phyloP scores from a whole-genome alignment of 257 asterid genomes.

The Solanum medicagineum region DNA sequence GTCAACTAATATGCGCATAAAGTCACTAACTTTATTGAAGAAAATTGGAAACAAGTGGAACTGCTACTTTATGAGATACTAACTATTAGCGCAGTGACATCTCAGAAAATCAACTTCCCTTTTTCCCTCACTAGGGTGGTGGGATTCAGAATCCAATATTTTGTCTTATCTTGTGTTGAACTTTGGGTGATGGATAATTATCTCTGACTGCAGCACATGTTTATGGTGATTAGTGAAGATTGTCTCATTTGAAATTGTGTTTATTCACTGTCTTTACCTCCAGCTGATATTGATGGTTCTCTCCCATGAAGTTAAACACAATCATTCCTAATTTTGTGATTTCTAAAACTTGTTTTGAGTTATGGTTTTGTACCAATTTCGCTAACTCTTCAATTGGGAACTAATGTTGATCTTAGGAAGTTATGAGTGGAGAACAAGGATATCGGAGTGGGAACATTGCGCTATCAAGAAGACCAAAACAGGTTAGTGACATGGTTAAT shows the following conservation, averaged over 20 bases:
- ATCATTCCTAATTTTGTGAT: background rate
- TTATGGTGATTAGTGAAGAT: background rate
- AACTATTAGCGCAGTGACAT: background rate
- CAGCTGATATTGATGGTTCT: background rate
- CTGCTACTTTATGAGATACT: background rate
- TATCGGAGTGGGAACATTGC: constrained; percentile 1
- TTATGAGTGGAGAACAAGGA: background rate
- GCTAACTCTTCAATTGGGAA: background rate
- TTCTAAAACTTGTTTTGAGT: background rate
- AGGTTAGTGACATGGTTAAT: background rate
- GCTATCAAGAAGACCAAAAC: constrained; percentile 5
- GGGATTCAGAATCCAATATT: background rate
- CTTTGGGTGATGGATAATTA: background rate
- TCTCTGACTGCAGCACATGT: background rate
- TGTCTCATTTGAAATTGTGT: background rate
- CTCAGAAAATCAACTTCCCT: background rate
- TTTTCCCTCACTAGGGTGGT: background rate
- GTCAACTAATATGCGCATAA: background rate
- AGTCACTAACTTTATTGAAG: background rate
- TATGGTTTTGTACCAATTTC: background rate
- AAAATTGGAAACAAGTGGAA: background rate
- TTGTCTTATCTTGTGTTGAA: background rate
- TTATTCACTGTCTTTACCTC: background rate
- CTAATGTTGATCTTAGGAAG: background rate
- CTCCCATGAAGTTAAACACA: background rate